Base-by-base conservation (phyloP, 371 early-diverging fungal genomes). In the Mucor sp. region DNA sequence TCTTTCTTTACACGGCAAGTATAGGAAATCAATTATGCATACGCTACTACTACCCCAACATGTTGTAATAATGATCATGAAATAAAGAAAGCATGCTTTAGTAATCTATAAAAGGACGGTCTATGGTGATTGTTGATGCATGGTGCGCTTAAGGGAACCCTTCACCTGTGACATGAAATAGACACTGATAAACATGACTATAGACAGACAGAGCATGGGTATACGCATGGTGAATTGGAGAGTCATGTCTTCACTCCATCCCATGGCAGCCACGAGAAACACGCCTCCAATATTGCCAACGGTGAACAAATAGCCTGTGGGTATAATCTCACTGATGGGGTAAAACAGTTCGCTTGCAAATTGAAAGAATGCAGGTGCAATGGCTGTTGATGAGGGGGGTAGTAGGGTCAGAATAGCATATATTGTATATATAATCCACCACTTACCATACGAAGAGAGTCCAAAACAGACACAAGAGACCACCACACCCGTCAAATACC, bases 351-450 rank as follows among this genome's bases (percentile, higher is more conserved):
- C 80, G 32, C 81, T 76, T 7, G 82, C 82, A 68, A 73, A 86
- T 73, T 84, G 87, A 56, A 83, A 83, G 17, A 83, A 67, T 0
- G 80, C 85, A n/a, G 87, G 82, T 12, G 78, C 61, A 50, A 86
- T 82, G 12, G 84, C 85, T 83, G 33, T 33, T 33, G 33, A 67
- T 48, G 48, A 12, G 11, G 7, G 4, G n/a, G n/a, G n/a, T n/a
- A n/a, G n/a, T n/a, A n/a, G n/a, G n/a, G n/a, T n/a, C n/a, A n/a
- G n/a, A 35, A 9, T 35, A 35, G 35, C 8, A 9, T n/a, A 43
- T 43, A 15, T 4, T n/a, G 30, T 6, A 30, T 30, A 43, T 48
- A 6, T 0, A 35, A 35, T 35, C n/a, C 23, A 11, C 4, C 7
- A 33, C 58, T 66, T 82, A 83, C 86, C 82, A 53, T 72, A 86